Evolutionary conservation across 108 stramenopile species (phyloP), one percentile per base, ranked within the genome.

Genomic region (Nannochloropsis oceanica): DNA sequence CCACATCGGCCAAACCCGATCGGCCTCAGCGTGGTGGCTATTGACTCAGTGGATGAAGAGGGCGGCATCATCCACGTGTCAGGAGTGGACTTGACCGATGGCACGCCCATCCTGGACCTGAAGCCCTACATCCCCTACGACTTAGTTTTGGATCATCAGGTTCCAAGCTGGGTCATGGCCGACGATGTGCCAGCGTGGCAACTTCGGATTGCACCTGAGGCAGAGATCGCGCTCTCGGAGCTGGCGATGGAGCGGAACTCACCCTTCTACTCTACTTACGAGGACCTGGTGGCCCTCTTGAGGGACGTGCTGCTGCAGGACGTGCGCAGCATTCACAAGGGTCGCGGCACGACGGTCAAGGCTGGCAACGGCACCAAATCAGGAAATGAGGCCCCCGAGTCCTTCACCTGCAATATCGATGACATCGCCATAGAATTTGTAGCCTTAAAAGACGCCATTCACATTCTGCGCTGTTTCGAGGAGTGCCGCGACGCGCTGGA

Each of bases 1-100:
- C 98, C 98, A 26, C 98, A 99, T 89, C 92, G 97, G 50, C 97
- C 97, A 42, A 98, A 97, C 86, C 92, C 93, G 27, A 82, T 99
- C 12, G 97, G 97, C 10, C 88, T 99, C 11, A 95, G 95, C 83
- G 89, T 98, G 80, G 95, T 94, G 83, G 91, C 92, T 83, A 80
- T 99, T 34, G 95, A 87, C 26, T 44, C 43, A 34, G 87, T 87
- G n/a, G 84, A 87, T 27, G 26, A 84, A 27, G 84, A 87, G 87
- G 80, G 50, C 34, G 80, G 79, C 59, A 84, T 59, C 87, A 79
- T 87, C 43, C 73, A 83, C 24, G 79, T 88, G 27, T 80, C 80
- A 59, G 87, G 87, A 42, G 18, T 88, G 13, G 87, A 88, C 43
- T 81, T 88, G 44, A 80, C 84, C 44, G 84, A 87, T 44, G 87